Conservation (phyloP, 2,329 filamentous ascomycete genomes). For the Alternaria conjuncta region DNA sequence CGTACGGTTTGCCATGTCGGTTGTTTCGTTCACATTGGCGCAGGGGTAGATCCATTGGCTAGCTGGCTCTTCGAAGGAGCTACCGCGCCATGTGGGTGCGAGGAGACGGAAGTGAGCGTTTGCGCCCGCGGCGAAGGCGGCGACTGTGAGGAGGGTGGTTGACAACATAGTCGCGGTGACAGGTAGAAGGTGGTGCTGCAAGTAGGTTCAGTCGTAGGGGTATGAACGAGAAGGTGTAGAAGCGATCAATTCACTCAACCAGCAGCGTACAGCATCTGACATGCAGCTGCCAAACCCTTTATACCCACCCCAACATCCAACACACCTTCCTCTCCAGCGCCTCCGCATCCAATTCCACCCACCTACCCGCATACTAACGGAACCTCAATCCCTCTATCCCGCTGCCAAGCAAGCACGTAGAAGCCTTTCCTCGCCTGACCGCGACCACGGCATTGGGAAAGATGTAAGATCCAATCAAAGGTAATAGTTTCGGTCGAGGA, state of each 20-base stretch:
- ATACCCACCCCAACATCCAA: constrained; percentile 3
- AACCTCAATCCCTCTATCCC: too few species aligned
- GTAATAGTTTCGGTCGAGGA: background rate
- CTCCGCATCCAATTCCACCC: background rate
- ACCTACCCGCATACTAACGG: too few species aligned
- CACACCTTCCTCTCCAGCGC: background rate
- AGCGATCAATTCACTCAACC: background rate
- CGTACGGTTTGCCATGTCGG: constrained; percentile 50
- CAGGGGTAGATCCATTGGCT: constrained; percentile 53
- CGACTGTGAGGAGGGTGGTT: constrained; percentile 24
- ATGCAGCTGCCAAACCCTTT: constrained; percentile 8
- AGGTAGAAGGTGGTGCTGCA: background rate
- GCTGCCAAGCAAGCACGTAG: constrained; percentile 7
- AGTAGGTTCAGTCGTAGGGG: too few species aligned
- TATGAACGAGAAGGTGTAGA: background rate
- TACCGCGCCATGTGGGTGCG: constrained; percentile 52
- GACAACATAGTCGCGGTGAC: constrained; percentile 23
- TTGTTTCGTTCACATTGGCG: constrained; percentile 50
- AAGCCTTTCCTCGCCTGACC: constrained; percentile 3
- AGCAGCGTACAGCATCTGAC: background rate
- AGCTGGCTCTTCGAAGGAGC: constrained; percentile 46
- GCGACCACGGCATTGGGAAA: constrained; percentile 3
- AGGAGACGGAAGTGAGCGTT: constrained; percentile 54
- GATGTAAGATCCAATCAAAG: background rate
- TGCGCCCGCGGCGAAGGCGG: constrained; percentile 38